Base-by-base conservation (phyloP, 2,329 filamentous ascomycete species). In the Clonostachys rhizophaga region DNA sequence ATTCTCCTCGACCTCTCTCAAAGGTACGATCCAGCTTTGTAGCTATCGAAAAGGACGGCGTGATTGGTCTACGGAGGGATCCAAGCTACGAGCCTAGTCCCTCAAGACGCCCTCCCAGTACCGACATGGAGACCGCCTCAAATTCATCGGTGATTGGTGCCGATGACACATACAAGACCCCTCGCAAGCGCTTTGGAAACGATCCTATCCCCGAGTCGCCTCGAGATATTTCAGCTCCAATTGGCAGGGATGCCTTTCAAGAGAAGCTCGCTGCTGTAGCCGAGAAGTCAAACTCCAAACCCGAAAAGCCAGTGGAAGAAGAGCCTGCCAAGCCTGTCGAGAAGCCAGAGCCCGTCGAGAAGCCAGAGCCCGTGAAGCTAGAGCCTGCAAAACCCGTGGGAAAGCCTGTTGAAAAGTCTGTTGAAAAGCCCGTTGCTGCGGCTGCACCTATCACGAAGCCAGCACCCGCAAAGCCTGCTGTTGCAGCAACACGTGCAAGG, bases 21-120 rank as follows among this genome's bases (percentile, higher is more conserved):
- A 89, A 86, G 66, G 83, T 91, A 40, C 79, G 86, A 54, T 87
- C 86, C 36, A 88, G 74, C 61, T 91, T 91, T 61, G 78, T 91
- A 45, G 80, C 86, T 16, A 78, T 91, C 42, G 86, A 90, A 60
- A 81, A 81, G 52, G 77, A 81, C 65, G 79, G 79, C 46, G 70
- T 75, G 41, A 68, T 82, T 54, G 79, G 79, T 42, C 63, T 83
- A 33, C 71, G 68, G 56, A 57, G 66, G 58, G 62, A 69, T 34
- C 55, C 56, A 34, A 69, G 67, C 52, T 59, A 60, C 53, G 65
- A 68, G 51, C 63, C 65, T n/a, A 68, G 61, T 48, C 49, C 63
- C 34, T 69, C 67, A 10, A 58, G 62, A 52, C 59, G 66, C 47
- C 55, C 62, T 44, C 52, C 65, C 52, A 69, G 66, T 54, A 61